Base-by-base conservation (phyloP, 495 filamentous ascomycete species). In the Neurospora sp. region DNA sequence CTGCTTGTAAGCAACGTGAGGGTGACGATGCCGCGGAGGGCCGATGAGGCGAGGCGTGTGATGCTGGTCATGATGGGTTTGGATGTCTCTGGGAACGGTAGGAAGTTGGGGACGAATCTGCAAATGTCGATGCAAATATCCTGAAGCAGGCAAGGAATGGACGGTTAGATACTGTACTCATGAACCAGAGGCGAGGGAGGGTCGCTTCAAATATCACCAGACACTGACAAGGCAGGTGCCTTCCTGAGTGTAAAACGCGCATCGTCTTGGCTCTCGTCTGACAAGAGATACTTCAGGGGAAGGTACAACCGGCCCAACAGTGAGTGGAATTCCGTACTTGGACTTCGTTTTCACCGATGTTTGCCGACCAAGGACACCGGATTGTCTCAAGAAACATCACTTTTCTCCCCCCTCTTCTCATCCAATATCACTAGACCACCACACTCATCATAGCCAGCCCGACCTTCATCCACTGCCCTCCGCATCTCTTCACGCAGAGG, bases 391-490 rank as follows among this genome's bases (percentile, higher is more conserved):
- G 48, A 27, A 0, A 59, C 5, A 59, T 27, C 48, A 62, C 1
- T 2, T 8, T 18, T 3, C 27, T 66, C 12, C 9, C 0, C 54
- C 12, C 5, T 35, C 27, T 66, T 66, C 0, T 73, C 16, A 46
- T 74, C 75, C n/a, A 82, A n/a, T 1, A 86, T 85, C 39, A 79
- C 74, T 74, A 85, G 74, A 9, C 84, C 85, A 0, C 87, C 89
- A 38, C 79, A 74, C 23, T 90, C 88, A 77, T 93, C 90, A 76
- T 88, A 88, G 16, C 85, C 88, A 40, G 92, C 85, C 14, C 89
- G 84, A 4, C 90, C 89, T 69, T 83, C 83, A 42, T 85, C 79
- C 4, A 92, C 91, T 41, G 89, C 88, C 69, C 81, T 83, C 75
- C 90, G 84, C 75, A 88, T 76, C 73, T 88, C 85, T 18, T 86